Evolutionary conservation across 345 rosid genomes (phyloP).

Genomic region (Rhodamnia argentea): DNA sequence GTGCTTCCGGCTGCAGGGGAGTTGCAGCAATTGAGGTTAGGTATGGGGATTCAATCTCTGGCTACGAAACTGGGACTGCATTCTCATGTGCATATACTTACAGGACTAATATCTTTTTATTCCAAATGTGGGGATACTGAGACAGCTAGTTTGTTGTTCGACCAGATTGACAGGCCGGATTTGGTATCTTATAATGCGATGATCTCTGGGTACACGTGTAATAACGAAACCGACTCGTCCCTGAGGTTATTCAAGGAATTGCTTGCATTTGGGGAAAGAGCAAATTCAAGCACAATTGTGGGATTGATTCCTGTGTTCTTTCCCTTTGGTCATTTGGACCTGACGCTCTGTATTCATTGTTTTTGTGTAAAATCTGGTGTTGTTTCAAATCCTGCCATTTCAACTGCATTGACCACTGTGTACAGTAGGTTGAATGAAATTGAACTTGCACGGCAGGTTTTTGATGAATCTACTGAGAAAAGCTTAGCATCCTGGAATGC

Average conservation of each 20-base stretch:
- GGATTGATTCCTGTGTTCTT: constrained; percentile 52
- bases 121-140: constrained; percentile 48
- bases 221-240: constrained; percentile 38
- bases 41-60: constrained; percentile 53
- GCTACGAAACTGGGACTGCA: constrained; percentile 39
- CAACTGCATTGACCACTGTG: constrained; percentile 56
- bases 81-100: constrained; percentile 42
- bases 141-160: constrained; percentile 31
- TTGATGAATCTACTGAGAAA: constrained; percentile 45
- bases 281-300: constrained; percentile 50
- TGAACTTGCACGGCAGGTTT: constrained; percentile 37
- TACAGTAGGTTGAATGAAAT: constrained; percentile 57
- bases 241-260: constrained; percentile 39
- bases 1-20: constrained; percentile 71
- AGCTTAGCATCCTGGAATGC: constrained; percentile 80
- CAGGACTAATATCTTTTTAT: constrained; percentile 54
- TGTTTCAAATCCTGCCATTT: constrained; percentile 36
- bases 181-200: constrained; percentile 68
- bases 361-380: constrained; percentile 39
- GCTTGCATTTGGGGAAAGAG: constrained; percentile 31
- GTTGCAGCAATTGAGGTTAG: constrained; percentile 46
- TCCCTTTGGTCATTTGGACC: constrained; percentile 50
- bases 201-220: constrained; percentile 60
- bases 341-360: constrained; percentile 40
- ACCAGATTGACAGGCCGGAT: constrained; percentile 41